phyloP scores from a whole-genome alignment of 2,329 filamentous ascomycete species.

The Aquanectria penicillioides region DNA sequence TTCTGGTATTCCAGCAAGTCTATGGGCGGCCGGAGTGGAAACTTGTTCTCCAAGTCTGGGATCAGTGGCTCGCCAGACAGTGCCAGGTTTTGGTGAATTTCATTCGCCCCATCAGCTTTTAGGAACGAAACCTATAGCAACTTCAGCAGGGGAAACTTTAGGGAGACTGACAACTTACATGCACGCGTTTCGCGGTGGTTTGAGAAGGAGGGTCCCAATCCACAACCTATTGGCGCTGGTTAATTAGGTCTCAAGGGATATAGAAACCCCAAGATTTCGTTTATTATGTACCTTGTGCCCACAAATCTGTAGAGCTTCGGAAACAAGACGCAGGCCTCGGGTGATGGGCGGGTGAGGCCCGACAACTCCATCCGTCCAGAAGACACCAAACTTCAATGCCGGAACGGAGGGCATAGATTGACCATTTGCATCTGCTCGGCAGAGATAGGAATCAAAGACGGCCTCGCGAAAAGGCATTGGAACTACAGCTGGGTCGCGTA shows the following conservation, averaged over 20 bases:
- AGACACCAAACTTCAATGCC: slow-evolving; percentile 63
- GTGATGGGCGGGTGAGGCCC: slow-evolving; percentile 66
- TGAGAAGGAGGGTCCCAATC: slow-evolving; percentile 30
- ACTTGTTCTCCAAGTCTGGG: slow-evolving; percentile 50
- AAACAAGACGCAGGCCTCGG: slow-evolving; percentile 42
- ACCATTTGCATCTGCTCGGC: slow-evolving; percentile 29
- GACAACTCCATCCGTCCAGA: slow-evolving; percentile 61
- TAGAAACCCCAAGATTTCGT: not conserved
- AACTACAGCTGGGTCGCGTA: slow-evolving; percentile 70
- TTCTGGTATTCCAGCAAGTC: slow-evolving; percentile 48
- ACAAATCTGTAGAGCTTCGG: not conserved
- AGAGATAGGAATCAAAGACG: slow-evolving; percentile 51
- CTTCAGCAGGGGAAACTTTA: too few relatives aligned
- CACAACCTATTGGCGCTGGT: slow-evolving; percentile 41
- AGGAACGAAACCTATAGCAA: slow-evolving; percentile 39
- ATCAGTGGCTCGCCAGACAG: slow-evolving; percentile 65
- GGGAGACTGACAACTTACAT: not conserved
- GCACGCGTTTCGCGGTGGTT: slow-evolving; percentile 15
- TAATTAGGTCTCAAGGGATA: not conserved
- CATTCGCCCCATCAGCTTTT: slow-evolving; percentile 45
- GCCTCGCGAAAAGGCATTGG: slow-evolving; percentile 73
- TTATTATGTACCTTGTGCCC: slow-evolving; percentile 53
- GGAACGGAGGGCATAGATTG: slow-evolving; percentile 12
- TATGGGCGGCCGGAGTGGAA: slow-evolving; percentile 40
- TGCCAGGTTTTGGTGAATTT: slow-evolving; percentile 56